Base-by-base conservation (phyloP, 2,329 filamentous ascomycete genomes). In the Epichloe amarillans region DNA sequence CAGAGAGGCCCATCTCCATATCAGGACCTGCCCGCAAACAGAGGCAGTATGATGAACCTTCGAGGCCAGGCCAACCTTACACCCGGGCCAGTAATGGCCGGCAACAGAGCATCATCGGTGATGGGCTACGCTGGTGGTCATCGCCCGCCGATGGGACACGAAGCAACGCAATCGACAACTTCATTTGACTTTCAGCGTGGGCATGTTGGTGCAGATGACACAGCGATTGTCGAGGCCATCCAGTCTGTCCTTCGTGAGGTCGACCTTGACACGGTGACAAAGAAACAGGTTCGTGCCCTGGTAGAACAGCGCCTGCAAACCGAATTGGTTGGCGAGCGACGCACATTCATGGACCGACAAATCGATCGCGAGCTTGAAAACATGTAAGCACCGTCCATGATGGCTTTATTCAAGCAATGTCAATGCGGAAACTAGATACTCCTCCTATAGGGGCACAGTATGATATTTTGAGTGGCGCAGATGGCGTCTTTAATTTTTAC, bases 181-280 rank as follows among this genome's bases (percentile, higher is more conserved):
- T 77, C 75, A 26, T 81, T 84, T 55, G 79, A 83, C 64, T 83
- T 82, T 66, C 76, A 80, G 58, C 69, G 75, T 19, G 73, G 73
- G 43, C 66, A 72, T 51, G 72, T 72, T 23, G 88, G 87, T 0
- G 86, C 88, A 0, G 87, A 85, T 57, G 90, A 97, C 60, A 73
- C 72, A 44, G 77, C 81, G 54, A 96, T 98, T 56, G 76, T 88
- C 17, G 86, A 94, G 54, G 86, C 87, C 1, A 91, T 97, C 55
- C 85, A 88, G 61, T 73, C 77, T 47, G 93, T 93, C 59, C 73
- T 98, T 55, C 71, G 76, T 15, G 91, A 96, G 61, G 89, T 96
- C 0, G 91, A 98, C 66, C 75, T 98, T 41, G 93, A 98, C 65
- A 91, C 79, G n/a, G 88, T 97, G 46, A 98, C 93, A 6, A 98